phyloP scores from a whole-genome alignment of 345 rosid genomes.

The Aquilaria malaccensis region DNA sequence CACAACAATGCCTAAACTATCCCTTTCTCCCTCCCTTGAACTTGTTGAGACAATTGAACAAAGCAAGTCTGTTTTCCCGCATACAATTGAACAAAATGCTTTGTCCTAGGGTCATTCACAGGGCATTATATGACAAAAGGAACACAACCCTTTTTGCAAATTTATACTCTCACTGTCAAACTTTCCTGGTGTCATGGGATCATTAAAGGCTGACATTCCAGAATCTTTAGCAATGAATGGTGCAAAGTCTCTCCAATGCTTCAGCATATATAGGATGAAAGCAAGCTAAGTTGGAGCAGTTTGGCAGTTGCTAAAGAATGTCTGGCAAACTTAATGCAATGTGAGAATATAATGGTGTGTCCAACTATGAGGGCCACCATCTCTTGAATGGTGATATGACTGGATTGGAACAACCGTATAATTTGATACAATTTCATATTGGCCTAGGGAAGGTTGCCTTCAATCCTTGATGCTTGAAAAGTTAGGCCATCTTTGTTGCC shows the following conservation, averaged over 20 bases:
- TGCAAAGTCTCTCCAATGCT: constrained; percentile 53
- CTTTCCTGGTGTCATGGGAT: constrained; percentile 69
- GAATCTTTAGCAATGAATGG: constrained; percentile 37
- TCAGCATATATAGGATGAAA: constrained; percentile 36
- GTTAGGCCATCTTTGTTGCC: constrained; percentile 51
- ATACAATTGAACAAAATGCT: constrained; percentile 54
- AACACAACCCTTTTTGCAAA: constrained; percentile 68
- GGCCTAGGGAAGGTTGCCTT: constrained; percentile 45
- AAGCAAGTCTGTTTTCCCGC: constrained; percentile 51
- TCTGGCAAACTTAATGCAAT: constrained; percentile 49
- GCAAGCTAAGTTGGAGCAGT: constrained; percentile 39
- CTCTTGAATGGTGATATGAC: constrained; percentile 53
- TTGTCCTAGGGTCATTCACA: constrained; percentile 37
- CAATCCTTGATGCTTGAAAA: constrained; percentile 36
- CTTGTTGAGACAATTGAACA: constrained; percentile 47
- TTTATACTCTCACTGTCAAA: constrained; percentile 74
- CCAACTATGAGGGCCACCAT: constrained; percentile 68
- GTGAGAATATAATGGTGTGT: constrained; percentile 67
- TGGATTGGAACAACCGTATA: constrained; percentile 41
- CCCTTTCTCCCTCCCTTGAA: constrained; percentile 69
- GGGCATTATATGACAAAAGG: constrained; percentile 65
- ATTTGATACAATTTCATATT: constrained; percentile 38
- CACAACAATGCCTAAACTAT: constrained; percentile 79
- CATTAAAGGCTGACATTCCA: constrained; percentile 71
- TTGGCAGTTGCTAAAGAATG: constrained; percentile 11